phyloP scores from a whole-genome alignment of 805 yeast species.

The Ogataea siamensis region DNA sequence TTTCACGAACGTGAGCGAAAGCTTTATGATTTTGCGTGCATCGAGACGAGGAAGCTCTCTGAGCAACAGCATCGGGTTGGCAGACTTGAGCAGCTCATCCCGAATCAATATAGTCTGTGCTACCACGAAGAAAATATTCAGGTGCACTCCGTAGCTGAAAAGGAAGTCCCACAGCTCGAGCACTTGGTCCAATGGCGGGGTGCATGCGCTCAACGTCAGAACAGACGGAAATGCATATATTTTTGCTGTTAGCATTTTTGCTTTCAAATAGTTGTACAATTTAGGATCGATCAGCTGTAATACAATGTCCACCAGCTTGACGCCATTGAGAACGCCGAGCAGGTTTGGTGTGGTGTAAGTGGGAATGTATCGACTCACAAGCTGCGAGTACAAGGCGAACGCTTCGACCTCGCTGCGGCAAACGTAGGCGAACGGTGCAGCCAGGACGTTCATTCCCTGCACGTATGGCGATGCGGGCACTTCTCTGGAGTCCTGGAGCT shows the following conservation, averaged over 20 bases:
- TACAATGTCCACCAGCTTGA: slow-evolving; percentile 68
- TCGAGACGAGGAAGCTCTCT: slow-evolving; percentile 71
- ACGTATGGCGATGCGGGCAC: slow-evolving; percentile 57
- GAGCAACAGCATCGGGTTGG: slow-evolving; percentile 71
- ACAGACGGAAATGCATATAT: slow-evolving; percentile 85
- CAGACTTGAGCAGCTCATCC: slow-evolving; percentile 53
- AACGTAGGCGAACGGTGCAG: slow-evolving; percentile 79
- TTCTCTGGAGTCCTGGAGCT: slow-evolving; percentile 4
- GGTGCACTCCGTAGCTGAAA: slow-evolving; percentile 87
- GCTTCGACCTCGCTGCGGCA: slow-evolving; percentile 85
- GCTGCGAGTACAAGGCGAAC: slow-evolving; percentile 61
- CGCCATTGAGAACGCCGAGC: slow-evolving; percentile 79
- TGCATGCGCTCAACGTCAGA: slow-evolving; percentile 81
- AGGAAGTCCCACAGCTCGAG: slow-evolving; percentile 84
- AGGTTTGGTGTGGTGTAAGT: slow-evolving; percentile 73
- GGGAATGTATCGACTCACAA: slow-evolving; percentile 67
- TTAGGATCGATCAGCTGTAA: slow-evolving; percentile 71
- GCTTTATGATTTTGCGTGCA: slow-evolving; percentile 70
- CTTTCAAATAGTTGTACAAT: slow-evolving; percentile 54
- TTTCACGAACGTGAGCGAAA: slow-evolving; percentile 77
- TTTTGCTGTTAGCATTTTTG: slow-evolving; percentile 74
- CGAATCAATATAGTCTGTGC: slow-evolving; percentile 78
- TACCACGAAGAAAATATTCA: slow-evolving; percentile 79
- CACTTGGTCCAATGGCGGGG: slow-evolving; percentile 77
- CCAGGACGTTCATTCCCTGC: slow-evolving; percentile 87